A percentile compares a stretch with the other conserved stretches of the same genome.
These are phyloP conservation scores for Auricularia sp. DNA, from an alignment of 768 basidiomycete species.

Conservation along the genomic window DNA sequence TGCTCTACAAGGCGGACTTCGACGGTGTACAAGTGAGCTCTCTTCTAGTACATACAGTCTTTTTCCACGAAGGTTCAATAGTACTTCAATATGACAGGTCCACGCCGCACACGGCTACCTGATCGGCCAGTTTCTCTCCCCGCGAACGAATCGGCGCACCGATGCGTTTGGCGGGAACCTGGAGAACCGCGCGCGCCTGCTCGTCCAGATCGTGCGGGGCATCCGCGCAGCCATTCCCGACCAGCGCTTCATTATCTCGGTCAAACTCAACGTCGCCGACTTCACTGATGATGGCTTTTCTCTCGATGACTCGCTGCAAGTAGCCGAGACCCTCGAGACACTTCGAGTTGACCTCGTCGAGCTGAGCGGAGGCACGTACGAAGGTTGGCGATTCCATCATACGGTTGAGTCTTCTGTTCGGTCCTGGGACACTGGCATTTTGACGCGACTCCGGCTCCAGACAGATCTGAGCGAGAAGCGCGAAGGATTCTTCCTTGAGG, in stretches of 20 bases:
- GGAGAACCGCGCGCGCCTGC: conserved; percentile 31
- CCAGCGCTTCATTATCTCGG: conserved; percentile 19
- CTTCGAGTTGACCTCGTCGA: conserved; percentile 31
- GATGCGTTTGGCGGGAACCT: conserved; percentile 35
- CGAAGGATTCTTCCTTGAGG: too few relatives aligned
- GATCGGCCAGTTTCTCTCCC: conserved; percentile 26
- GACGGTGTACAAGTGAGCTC: neutral
- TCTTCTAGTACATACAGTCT: neutral
- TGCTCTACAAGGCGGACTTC: neutral
- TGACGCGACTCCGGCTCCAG: too few relatives aligned
- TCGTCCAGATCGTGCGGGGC: conserved; percentile 24
- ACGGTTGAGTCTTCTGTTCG: too few relatives aligned
- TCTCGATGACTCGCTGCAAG: conserved; percentile 21
- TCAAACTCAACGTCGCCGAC: conserved; percentile 26
- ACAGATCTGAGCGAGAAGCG: too few relatives aligned
- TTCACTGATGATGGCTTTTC: conserved; percentile 19
- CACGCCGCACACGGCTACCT: conserved; percentile 27
- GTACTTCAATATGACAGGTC: conserved; percentile 9
- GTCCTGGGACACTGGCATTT: too few relatives aligned
- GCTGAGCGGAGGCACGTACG: conserved; percentile 30
- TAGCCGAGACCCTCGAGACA: conserved; percentile 24
- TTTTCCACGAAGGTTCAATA: too few relatives aligned
- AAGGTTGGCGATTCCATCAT: conserved; percentile 7
- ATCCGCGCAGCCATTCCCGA: conserved; percentile 17
- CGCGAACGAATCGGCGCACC: conserved; percentile 30